These are phyloP conservation scores for Fragaria vesca DNA, from an alignment of 306 rosid species.

Conservation along the genomic window DNA sequence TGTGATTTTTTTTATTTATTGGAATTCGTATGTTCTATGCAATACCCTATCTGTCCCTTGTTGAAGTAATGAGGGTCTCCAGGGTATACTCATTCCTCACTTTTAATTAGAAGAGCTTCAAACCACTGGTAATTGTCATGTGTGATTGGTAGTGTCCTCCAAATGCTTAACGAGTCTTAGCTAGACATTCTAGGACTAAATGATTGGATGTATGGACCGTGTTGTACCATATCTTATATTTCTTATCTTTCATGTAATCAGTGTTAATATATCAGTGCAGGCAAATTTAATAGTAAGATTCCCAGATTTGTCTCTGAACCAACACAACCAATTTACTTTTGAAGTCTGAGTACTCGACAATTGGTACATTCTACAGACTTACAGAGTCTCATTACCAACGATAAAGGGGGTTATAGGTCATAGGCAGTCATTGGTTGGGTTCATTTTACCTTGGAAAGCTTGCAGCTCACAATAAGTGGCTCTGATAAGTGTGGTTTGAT, in stretches of 20 bases:
- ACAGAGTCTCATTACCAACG: not conserved
- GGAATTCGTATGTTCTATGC: not conserved
- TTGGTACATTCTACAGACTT: not conserved
- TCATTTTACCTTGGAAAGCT: not conserved
- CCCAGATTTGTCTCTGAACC: not conserved
- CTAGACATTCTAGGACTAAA: not conserved
- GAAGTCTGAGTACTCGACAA: not conserved
- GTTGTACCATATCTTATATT: not conserved
- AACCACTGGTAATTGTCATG: not conserved
- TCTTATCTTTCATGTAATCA: not conserved
- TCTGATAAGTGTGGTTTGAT: not conserved
- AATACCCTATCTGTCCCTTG: not conserved
- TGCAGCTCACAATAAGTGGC: not conserved
- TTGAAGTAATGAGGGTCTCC: not conserved
- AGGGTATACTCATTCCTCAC: not conserved
- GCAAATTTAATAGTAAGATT: not conserved
- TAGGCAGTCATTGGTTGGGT: not conserved
- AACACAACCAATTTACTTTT: not conserved
- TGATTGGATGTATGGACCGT: not conserved
- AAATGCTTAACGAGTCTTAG: not conserved
- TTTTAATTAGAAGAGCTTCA: not conserved
- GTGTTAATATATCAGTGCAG: not conserved
- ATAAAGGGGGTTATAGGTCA: not conserved
- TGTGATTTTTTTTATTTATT: not conserved
- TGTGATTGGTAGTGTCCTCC: not conserved